phyloP scores from a whole-genome alignment of 139 green algal genomes.

The Chlamydomonas eustigma region DNA sequence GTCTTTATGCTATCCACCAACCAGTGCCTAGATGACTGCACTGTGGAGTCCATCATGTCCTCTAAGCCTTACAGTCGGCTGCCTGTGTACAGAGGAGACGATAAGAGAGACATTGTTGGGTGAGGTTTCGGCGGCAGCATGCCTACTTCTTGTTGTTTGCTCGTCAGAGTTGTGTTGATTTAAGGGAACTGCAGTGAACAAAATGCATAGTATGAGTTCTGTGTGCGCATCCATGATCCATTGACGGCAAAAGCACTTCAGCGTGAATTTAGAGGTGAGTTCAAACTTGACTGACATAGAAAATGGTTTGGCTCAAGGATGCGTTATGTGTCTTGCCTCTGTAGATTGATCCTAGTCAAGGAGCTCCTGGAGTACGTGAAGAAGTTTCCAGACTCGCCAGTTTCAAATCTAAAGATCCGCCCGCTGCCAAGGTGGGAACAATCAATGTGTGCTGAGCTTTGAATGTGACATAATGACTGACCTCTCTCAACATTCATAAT shows the following conservation, averaged over 20 bases:
- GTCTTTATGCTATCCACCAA: conserved; percentile 66
- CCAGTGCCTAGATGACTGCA: conserved; percentile 42
- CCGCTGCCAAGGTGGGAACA: conserved; percentile 23
- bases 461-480: too few relatives aligned
- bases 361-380: conserved; percentile 50
- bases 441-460: too few relatives aligned
- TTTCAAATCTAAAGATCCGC: conserved; percentile 7
- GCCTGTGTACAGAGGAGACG: conserved; percentile 18
- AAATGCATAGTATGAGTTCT: not conserved
- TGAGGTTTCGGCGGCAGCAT: conserved; percentile 1
- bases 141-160: not conserved
- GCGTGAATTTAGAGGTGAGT: too few relatives aligned
- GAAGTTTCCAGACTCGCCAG: conserved; percentile 7
- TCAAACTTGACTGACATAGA: too few relatives aligned
- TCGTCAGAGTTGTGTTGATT: not conserved
- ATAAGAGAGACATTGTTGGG: conserved; percentile 22
- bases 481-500: too few relatives aligned
- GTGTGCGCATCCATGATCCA: too few relatives aligned
- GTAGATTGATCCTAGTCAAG: conserved; percentile 61
- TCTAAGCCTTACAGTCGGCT: conserved; percentile 33
- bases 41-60: conserved; percentile 39
- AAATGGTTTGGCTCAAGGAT: too few relatives aligned
- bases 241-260: too few relatives aligned
- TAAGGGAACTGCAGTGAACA: not conserved
- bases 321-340: too few relatives aligned